Evolutionary conservation across 257 asterid species (phyloP).

Genomic region (Asclepias syriaca): DNA sequence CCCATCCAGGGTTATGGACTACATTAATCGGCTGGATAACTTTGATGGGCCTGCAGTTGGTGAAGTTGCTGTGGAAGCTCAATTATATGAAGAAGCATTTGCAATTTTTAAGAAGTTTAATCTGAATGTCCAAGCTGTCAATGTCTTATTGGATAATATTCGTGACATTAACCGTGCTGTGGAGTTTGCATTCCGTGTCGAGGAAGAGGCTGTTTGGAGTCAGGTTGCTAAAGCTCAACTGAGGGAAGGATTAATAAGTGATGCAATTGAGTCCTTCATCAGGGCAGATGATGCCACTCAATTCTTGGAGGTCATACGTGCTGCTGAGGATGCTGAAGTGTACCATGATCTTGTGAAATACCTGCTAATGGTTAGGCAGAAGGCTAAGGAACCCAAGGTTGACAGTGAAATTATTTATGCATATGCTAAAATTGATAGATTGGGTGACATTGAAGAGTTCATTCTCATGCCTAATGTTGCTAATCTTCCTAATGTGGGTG

Average conservation of each 20-base stretch:
- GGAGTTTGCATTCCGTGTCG: conserved; percentile 97
- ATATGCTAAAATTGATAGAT: conserved; percentile 91
- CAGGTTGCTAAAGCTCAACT: conserved; percentile 98
- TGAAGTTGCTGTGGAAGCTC: conserved; percentile 96
- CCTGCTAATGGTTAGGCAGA: conserved; percentile 97
- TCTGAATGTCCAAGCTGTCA: conserved; percentile 97
- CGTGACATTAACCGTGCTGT: conserved; percentile 92
- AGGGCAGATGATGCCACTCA: conserved; percentile 94
- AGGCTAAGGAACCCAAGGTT: conserved; percentile 92
- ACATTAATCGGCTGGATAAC: conserved; percentile 90
- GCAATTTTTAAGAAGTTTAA: conserved; percentile 96
- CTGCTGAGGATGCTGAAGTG: conserved; percentile 81
- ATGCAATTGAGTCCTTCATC: conserved; percentile 95
- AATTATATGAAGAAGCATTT: conserved; percentile 88
- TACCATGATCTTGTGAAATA: conserved; percentile 95
- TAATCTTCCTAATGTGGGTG: conserved; percentile 96
- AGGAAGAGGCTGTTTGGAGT: conserved; percentile 99
- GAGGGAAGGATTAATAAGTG: conserved; percentile 94
- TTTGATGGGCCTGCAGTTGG: conserved; percentile 99
- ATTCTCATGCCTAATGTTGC: conserved; percentile 99
- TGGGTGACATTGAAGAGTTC: conserved; percentile 93
- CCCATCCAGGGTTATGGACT: conserved; percentile 97
- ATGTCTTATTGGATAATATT: conserved; percentile 83
- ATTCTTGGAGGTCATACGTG: conserved; percentile 83
- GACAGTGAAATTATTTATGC: conserved; percentile 98